Evolutionary conservation across 2,329 filamentous ascomycete genomes (phyloP).

Genomic region (Fusarium torreyae): DNA sequence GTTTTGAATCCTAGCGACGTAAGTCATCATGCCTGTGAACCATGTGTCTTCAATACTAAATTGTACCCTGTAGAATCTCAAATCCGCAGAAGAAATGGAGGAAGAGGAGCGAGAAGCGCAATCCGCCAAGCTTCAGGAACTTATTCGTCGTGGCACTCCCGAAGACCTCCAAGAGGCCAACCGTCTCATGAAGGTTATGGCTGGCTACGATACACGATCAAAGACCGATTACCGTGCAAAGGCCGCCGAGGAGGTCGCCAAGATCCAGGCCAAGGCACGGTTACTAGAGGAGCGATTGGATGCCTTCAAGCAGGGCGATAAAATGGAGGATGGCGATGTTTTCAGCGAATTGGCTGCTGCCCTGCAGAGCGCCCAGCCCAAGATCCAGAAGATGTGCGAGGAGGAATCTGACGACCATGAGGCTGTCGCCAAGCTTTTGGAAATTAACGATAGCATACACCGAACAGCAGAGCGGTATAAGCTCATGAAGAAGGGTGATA

Average conservation of each 20-base stretch:
- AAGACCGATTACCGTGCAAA: constrained; percentile 99
- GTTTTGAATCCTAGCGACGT: constrained; percentile 97
- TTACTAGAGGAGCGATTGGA: constrained; percentile 94
- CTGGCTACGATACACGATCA: constrained; percentile 92
- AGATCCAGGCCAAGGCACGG: constrained; percentile 95
- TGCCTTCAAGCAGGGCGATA: constrained; percentile 84
- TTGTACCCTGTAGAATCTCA: constrained; percentile 77
- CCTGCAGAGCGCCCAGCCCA: constrained; percentile 93
- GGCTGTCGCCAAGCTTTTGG: constrained; percentile 92
- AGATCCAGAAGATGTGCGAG: constrained; percentile 99
- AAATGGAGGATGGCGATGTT: constrained; percentile 77
- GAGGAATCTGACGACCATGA: constrained; percentile 98
- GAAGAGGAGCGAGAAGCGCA: constrained; percentile 95
- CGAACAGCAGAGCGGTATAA: constrained; percentile 96
- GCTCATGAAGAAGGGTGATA: constrained; percentile 94
- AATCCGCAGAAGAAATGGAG: constrained; percentile 98
- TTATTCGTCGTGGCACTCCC: constrained; percentile 92
- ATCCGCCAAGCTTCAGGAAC: constrained; percentile 96
- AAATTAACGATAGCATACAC: constrained; percentile 99
- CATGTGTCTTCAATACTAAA: constrained; percentile 58
- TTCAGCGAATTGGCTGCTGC: constrained; percentile 90
- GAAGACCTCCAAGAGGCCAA: constrained; percentile 98
- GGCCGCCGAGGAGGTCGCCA: constrained; percentile 93
- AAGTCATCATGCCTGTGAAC: constrained; percentile 59
- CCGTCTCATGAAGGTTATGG: constrained; percentile 99